These are phyloP conservation scores for Ensete glaucum DNA, from an alignment of 176 grass and related monocot genomes.

Conservation along the genomic window DNA sequence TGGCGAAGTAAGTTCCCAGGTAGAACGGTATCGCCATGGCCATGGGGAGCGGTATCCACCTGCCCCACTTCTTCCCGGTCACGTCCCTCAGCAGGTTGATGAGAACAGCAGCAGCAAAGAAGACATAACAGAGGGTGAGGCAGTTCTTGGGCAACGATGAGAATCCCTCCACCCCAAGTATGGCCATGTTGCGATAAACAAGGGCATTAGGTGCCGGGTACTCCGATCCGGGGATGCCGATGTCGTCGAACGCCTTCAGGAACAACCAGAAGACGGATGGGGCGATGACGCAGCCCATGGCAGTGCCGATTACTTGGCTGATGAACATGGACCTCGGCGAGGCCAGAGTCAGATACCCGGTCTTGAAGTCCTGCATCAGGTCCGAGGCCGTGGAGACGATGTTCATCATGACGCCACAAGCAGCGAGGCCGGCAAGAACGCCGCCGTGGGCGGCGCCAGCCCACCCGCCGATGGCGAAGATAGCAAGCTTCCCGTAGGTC, in stretches of 20 bases:
- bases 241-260: constrained; percentile 4
- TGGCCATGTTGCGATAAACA: constrained; percentile 13
- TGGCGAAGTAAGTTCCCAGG: constrained; percentile 7
- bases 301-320: constrained; percentile 30
- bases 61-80: background rate
- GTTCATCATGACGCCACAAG: constrained; percentile 24
- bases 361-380: constrained; percentile 40
- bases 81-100: constrained; percentile 9
- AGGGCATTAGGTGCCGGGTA: background rate
- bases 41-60: constrained; percentile 13
- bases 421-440: constrained; percentile 26
- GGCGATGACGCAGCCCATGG: constrained; percentile 14
- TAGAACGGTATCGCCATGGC: constrained; percentile 22
- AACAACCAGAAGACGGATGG: constrained; percentile 11
- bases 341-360: constrained; percentile 39
- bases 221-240: constrained; percentile 3
- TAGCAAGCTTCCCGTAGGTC: constrained; percentile 19
- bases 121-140: constrained; percentile 1
- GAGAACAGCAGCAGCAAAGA: background rate
- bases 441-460: constrained; percentile 19
- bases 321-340: constrained; percentile 31
- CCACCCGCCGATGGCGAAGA: constrained; percentile 36
- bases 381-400: constrained; percentile 31
- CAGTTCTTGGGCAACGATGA: constrained; percentile 12
- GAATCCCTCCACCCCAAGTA: constrained; percentile 3